A percentile compares a stretch with the other conserved stretches of the same genome.
These are phyloP conservation scores for Xylaria curta DNA, from an alignment of 495 filamentous ascomycete genomes.

Conservation along the genomic window DNA sequence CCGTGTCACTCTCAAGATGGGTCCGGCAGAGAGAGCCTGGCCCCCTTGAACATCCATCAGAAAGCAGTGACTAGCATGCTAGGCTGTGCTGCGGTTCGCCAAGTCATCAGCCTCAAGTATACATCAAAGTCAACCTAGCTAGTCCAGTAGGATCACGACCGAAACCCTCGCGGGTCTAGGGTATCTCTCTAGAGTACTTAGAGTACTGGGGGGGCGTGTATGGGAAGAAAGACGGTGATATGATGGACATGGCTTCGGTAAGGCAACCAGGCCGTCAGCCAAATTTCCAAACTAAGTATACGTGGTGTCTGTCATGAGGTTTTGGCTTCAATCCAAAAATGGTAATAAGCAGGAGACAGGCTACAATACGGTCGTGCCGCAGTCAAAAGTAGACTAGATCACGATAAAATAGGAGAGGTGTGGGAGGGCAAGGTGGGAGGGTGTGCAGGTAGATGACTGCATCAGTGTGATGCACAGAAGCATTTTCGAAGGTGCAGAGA, in stretches of 20 bases:
- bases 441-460: neutral
- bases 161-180: neutral
- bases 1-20: constrained; percentile 11
- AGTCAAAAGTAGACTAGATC: constrained; percentile 16
- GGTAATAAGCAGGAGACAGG: constrained; percentile 25
- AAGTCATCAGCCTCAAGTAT: constrained; percentile 30
- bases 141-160: constrained; percentile 21
- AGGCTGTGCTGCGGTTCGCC: constrained; percentile 29
- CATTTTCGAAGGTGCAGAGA: constrained; percentile 22
- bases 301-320: constrained; percentile 14
- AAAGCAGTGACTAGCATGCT: constrained; percentile 25
- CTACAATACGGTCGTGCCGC: constrained; percentile 26
- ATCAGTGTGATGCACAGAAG: constrained; percentile 12
- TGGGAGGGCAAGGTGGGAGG: neutral
- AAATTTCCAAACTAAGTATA: constrained; percentile 24
- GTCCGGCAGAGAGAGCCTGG: constrained; percentile 27
- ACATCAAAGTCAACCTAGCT: constrained; percentile 15
- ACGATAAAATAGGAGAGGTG: constrained; percentile 16
- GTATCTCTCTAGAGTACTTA: neutral
- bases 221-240: constrained; percentile 11
- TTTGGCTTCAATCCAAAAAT: constrained; percentile 23
- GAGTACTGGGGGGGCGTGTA: constrained; percentile 10
- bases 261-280: constrained; percentile 22
- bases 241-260: neutral
- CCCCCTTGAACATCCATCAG: constrained; percentile 7